Conservation (phyloP, 768 basidiomycete species). For the Lenzites betulinus region DNA sequence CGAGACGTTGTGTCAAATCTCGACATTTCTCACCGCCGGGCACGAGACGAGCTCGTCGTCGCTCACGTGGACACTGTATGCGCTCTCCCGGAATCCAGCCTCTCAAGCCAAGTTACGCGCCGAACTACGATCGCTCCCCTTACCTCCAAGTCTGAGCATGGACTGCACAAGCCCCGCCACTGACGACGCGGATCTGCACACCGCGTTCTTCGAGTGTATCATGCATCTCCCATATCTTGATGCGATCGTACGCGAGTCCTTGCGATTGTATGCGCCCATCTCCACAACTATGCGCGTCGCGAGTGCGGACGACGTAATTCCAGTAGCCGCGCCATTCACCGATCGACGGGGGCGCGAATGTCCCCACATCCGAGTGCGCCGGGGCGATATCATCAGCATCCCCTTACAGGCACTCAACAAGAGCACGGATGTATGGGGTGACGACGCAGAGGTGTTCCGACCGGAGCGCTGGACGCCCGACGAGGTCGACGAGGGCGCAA, state of each 20-base stretch:
- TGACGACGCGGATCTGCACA: not conserved
- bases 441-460: slow-evolving; percentile 63
- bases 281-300: slow-evolving; percentile 60
- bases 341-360: slow-evolving; percentile 24
- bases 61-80: slow-evolving; percentile 64
- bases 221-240: slow-evolving; percentile 54
- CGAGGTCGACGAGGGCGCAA: not conserved
- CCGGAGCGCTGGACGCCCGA: slow-evolving; percentile 33
- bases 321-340: slow-evolving; percentile 41
- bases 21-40: slow-evolving; percentile 64
- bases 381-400: slow-evolving; percentile 59
- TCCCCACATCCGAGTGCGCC: slow-evolving; percentile 26
- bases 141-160: slow-evolving; percentile 1
- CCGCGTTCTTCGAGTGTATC: slow-evolving; percentile 24
- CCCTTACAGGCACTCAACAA: slow-evolving; percentile 64
- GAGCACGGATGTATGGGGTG: slow-evolving; percentile 57
- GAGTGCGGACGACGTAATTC: slow-evolving; percentile 50
- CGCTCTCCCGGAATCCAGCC: slow-evolving; percentile 47
- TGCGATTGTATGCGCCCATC: slow-evolving; percentile 58
- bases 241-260: slow-evolving; percentile 58
- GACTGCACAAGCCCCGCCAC: not conserved
- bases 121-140: slow-evolving; percentile 40
- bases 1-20: slow-evolving; percentile 65
- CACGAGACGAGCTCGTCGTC: slow-evolving; percentile 64
- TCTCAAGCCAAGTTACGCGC: slow-evolving; percentile 50